Percentiles rank a stretch among this genome's conserved stretches.
Evolutionary conservation across 306 rosid genomes (phyloP).

Genomic region (Crotalaria pallida): DNA sequence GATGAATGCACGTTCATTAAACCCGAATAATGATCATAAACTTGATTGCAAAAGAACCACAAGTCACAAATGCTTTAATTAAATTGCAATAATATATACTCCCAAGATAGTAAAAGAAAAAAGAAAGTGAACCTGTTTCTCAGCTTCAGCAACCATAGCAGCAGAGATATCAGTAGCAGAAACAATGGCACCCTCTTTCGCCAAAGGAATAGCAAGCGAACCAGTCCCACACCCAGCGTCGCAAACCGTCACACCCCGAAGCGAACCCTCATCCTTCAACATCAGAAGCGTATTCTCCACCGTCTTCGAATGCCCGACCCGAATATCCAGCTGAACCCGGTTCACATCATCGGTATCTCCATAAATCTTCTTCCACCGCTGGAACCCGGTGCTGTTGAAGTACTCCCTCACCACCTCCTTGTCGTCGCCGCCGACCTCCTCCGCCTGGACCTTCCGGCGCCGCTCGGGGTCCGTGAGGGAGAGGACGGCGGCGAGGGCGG

Average conservation of each 20-base stretch:
- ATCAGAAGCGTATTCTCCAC: slow-evolving; percentile 66
- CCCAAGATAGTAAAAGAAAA: no score
- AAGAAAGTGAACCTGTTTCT: slow-evolving; percentile 45
- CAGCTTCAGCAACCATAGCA: slow-evolving; percentile 89
- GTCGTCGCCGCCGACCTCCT: slow-evolving; percentile 90
- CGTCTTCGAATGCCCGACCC: slow-evolving; percentile 82
- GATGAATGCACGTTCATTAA: no score
- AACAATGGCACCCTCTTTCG: slow-evolving; percentile 74
- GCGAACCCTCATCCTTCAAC: slow-evolving; percentile 66
- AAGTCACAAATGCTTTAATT: no score
- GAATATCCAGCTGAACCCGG: slow-evolving; percentile 70
- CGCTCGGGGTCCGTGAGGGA: slow-evolving; percentile 80
- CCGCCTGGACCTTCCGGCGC: slow-evolving; percentile 73
- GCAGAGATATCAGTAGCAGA: slow-evolving; percentile 75
- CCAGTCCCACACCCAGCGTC: slow-evolving; percentile 99
- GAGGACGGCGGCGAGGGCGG: slow-evolving; percentile 61
- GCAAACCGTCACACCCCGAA: slow-evolving; percentile 62
- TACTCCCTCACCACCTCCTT: slow-evolving; percentile 91
- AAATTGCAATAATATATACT: no score
- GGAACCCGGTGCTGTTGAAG: slow-evolving; percentile 86
- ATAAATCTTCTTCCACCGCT: slow-evolving; percentile 92
- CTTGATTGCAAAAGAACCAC: no score
- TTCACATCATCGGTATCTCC: slow-evolving; percentile 92
- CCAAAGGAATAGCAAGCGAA: slow-evolving; percentile 77
- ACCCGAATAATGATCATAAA: no score